These are phyloP conservation scores for Periconia digitata DNA, from an alignment of 2,329 filamentous ascomycete species.

Conservation along the genomic window DNA sequence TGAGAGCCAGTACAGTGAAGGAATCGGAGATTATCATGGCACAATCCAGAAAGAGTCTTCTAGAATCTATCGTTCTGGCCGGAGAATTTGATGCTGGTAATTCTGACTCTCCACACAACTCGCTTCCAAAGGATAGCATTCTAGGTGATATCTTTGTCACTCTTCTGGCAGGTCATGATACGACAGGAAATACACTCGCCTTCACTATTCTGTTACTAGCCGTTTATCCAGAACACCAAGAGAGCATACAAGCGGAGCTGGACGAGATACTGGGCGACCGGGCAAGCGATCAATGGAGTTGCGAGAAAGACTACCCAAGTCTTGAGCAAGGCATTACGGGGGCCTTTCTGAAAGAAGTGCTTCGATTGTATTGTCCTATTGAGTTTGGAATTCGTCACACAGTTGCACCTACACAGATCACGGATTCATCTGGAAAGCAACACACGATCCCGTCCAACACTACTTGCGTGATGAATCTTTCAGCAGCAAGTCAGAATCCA, in stretches of 20 bases:
- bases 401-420: conserved; percentile 1
- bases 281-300: conserved; percentile 25
- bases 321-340: conserved; percentile 24
- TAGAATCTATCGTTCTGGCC: not conserved
- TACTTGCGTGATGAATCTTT: conserved; percentile 4
- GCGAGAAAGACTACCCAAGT: conserved; percentile 44
- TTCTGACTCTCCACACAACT: not conserved
- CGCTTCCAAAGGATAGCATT: conserved; percentile 11
- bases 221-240: conserved; percentile 47
- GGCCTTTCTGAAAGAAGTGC: conserved; percentile 12
- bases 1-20: not conserved
- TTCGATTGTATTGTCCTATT: conserved; percentile 11
- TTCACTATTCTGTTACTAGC: conserved; percentile 50
- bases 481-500: conserved; percentile 10
- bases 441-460: conserved; percentile 5
- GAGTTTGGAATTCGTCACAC: conserved; percentile 3
- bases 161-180: conserved; percentile 56
- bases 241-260: conserved; percentile 40
- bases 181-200: conserved; percentile 50
- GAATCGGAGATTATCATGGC: not conserved
- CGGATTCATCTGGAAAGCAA: conserved; percentile 1
- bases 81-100: not conserved
- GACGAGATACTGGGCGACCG: conserved; percentile 40
- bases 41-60: not conserved
- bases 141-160: conserved; percentile 52